Base-by-base conservation (phyloP, 1,284 basidiomycete genomes). In the Coniferiporia weirii region DNA sequence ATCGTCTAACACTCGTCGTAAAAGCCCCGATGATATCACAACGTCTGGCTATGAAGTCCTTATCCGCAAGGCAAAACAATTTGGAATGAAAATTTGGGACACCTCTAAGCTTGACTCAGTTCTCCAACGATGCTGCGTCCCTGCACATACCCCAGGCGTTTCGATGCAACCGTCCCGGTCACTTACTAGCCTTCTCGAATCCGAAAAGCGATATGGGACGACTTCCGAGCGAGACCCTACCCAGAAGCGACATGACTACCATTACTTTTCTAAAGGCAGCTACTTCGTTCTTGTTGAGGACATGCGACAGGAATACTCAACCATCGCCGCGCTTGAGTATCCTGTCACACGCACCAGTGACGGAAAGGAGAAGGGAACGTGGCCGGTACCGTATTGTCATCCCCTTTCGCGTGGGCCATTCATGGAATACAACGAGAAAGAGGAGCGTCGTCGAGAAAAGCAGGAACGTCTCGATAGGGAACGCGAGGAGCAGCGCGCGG, bases 211-310 rank as follows among this genome's bases (percentile, higher is more conserved):
- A 44, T 85, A 94, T 66, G 97, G 97, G 49, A 89, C 88, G 1
- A 87, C 75, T 0, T 74, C 84, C 3, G 97, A 99, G 75, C 88
- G 95, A 44, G 97, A 99, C 72, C 87, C 93, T 1, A 86, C 83
- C 10, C 91, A 95, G 55, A 90, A 85, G 59, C 84, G 95, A 50
- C 84, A 90, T 61, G 93, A 96, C 72, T 95, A 85, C 69, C 84
- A 84, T 64, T 99, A 99, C 72, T 99, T 99, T 73, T 76, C 83
- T 34, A 85, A 87, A 56, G 80, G 82, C 51, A 85, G 81, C 58
- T 87, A 81, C 69, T 98, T 93, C 71, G 79, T 98, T 34, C 80
- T 99, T 45, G 84, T 99, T 27, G 95, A 98, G 70, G 97, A 99
- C 68, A 83, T 93, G 61, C 85, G 83, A 5, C 83, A 89, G 61